These are phyloP conservation scores for Nannizziopsis barbatae DNA, from an alignment of 2,329 filamentous ascomycete species.

Conservation along the genomic window DNA sequence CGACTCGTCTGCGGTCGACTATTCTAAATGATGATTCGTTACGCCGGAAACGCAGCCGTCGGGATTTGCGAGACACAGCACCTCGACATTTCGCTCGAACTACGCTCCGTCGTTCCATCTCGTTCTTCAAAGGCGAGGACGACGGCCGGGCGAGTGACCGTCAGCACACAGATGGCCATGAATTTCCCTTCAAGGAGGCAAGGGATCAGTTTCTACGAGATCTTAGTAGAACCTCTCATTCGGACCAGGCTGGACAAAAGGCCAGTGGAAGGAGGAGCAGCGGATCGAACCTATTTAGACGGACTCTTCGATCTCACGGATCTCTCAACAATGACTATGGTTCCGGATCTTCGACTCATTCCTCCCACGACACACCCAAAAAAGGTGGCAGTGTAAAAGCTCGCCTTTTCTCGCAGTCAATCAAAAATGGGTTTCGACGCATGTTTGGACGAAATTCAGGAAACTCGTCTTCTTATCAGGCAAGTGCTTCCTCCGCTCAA, in stretches of 20 bases:
- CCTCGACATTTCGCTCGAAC: constrained; percentile 12
- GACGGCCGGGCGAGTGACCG: constrained; percentile 25
- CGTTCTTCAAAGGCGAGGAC: constrained; percentile 29
- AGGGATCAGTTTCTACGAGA: constrained; percentile 30
- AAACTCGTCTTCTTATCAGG: constrained; percentile 18
- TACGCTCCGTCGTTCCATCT: constrained; percentile 33
- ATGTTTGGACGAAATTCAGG: constrained; percentile 30
- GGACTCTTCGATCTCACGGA: constrained; percentile 24
- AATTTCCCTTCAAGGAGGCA: constrained; percentile 20
- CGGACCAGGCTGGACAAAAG: constrained; percentile 17
- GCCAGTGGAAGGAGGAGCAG: not conserved
- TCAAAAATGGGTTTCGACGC: constrained; percentile 33
- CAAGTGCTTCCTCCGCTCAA: constrained; percentile 18
- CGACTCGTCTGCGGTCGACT: constrained; percentile 27
- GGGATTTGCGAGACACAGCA: constrained; percentile 3
- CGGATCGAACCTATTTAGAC: constrained; percentile 24
- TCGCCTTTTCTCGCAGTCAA: constrained; percentile 32
- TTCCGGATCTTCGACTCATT: not conserved
- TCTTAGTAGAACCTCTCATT: constrained; percentile 15
- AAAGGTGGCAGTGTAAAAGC: constrained; percentile 20
- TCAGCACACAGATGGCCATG: not conserved
- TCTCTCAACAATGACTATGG: not conserved
- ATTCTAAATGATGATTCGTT: constrained; percentile 10
- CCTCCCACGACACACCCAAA: constrained; percentile 17
- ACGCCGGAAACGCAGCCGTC: constrained; percentile 7